Evolutionary conservation across 768 basidiomycete species (phyloP).

Genomic region (Auriscalpium microsporum): DNA sequence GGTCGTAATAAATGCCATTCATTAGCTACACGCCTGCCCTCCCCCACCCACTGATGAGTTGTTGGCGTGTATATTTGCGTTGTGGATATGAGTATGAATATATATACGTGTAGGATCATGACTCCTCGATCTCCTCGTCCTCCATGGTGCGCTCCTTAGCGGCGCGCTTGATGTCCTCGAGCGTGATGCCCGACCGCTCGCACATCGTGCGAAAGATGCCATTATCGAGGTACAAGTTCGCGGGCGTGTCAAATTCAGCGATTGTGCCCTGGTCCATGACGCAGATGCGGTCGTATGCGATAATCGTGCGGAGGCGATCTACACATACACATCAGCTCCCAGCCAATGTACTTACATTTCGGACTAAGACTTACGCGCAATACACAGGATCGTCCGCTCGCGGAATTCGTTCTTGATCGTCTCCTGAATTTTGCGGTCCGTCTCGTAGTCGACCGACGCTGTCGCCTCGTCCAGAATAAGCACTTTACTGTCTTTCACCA

Average conservation of each 20-base stretch:
- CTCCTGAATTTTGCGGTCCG: conserved; percentile 84
- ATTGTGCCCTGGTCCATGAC: conserved; percentile 79
- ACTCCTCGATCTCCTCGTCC: too few relatives aligned
- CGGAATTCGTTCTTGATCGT: conserved; percentile 81
- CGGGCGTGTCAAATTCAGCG: conserved; percentile 80
- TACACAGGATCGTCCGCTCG: conserved; percentile 79
- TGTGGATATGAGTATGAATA: too few relatives aligned
- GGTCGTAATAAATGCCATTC: too few relatives aligned
- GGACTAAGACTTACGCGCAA: conserved; percentile 54
- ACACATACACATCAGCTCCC: not conserved
- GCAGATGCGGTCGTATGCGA: conserved; percentile 81
- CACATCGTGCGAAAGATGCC: conserved; percentile 86
- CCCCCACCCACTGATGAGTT: too few relatives aligned
- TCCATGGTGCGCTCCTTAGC: conserved; percentile 14
- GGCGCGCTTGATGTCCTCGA: conserved; percentile 54
- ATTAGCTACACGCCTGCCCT: too few relatives aligned
- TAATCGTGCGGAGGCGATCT: conserved; percentile 84
- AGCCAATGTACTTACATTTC: too few relatives aligned
- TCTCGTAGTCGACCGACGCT: conserved; percentile 85
- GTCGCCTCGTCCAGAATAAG: conserved; percentile 90
- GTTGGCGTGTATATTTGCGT: too few relatives aligned
- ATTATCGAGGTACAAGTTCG: conserved; percentile 45
- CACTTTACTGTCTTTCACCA: conserved; percentile 79
- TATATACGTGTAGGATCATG: too few relatives aligned
- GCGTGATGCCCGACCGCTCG: conserved; percentile 65